These are phyloP conservation scores for Blastobotrys serpentis DNA, from an alignment of 1,139 yeast species.

Conservation along the genomic window DNA sequence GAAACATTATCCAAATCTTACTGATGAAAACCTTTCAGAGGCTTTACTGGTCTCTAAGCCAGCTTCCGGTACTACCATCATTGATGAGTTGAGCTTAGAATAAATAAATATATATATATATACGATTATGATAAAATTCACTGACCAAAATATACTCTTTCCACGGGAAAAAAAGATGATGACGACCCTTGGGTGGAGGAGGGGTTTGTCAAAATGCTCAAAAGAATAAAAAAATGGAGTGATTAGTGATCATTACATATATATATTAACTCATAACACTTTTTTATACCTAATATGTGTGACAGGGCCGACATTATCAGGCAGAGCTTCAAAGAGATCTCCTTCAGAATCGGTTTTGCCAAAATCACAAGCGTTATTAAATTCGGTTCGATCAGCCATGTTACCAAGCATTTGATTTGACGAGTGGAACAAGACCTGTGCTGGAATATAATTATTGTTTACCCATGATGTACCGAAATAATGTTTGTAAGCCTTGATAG, in stretches of 20 bases:
- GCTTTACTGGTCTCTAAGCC: constrained; percentile 62
- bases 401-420: constrained; percentile 28
- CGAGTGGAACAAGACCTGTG: constrained; percentile 37
- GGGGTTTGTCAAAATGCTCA: too few species aligned
- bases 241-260: not conserved
- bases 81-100: constrained; percentile 26
- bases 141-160: too few species aligned
- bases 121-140: not conserved
- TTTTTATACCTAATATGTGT: constrained; percentile 24
- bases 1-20: constrained; percentile 48
- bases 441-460: constrained; percentile 36
- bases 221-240: too few species aligned
- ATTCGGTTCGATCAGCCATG: constrained; percentile 30
- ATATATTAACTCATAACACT: not conserved
- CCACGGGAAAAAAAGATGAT: too few species aligned
- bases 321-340: constrained; percentile 31
- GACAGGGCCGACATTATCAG: constrained; percentile 39
- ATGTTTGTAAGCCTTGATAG: constrained; percentile 29
- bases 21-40: constrained; percentile 46
- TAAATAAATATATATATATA: not conserved
- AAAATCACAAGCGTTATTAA: constrained; percentile 33
- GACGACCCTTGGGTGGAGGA: too few species aligned
- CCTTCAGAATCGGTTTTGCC: constrained; percentile 16
- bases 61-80: constrained; percentile 56
- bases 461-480: constrained; percentile 1